Conservation (phyloP, 306 rosid genomes). For the Vigna nakashimae region DNA sequence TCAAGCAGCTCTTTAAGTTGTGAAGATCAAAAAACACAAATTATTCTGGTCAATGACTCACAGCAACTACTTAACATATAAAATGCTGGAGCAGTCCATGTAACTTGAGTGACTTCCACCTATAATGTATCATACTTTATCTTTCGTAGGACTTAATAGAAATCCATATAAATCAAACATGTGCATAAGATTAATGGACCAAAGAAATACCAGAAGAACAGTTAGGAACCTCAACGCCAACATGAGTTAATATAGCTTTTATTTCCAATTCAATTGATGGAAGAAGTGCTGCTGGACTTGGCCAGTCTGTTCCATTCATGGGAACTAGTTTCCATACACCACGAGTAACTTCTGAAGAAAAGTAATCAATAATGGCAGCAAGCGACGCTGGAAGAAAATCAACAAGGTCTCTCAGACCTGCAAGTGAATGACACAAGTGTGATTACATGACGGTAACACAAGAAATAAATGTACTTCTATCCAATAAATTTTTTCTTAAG, state of each 20-base stretch:
- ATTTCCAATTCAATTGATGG: constrained; percentile 67
- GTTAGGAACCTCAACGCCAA: constrained; percentile 72
- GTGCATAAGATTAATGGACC: constrained; percentile 36
- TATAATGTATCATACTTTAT: constrained; percentile 16
- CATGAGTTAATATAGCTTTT: constrained; percentile 65
- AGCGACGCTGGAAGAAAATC: constrained; percentile 87
- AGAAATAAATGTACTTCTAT: constrained; percentile 32
- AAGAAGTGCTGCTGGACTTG: constrained; percentile 81
- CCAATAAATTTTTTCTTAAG: constrained; percentile 25
- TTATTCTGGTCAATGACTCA: constrained; percentile 17
- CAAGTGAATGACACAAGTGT: constrained; percentile 43
- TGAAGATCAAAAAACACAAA: not conserved
- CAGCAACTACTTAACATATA: constrained; percentile 12
- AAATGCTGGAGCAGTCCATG: not conserved
- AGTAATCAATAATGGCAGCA: constrained; percentile 74
- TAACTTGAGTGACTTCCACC: constrained; percentile 24
- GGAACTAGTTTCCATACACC: constrained; percentile 85
- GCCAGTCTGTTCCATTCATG: constrained; percentile 94
- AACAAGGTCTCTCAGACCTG: constrained; percentile 84
- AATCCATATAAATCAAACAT: constrained; percentile 31
- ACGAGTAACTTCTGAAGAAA: constrained; percentile 80
- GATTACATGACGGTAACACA: constrained; percentile 39
- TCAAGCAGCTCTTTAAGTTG: not conserved
- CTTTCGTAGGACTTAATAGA: constrained; percentile 20
- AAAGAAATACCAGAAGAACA: constrained; percentile 60